These are phyloP conservation scores for Mycena olivaceomarginata DNA, from an alignment of 768 basidiomycete species.

Conservation along the genomic window DNA sequence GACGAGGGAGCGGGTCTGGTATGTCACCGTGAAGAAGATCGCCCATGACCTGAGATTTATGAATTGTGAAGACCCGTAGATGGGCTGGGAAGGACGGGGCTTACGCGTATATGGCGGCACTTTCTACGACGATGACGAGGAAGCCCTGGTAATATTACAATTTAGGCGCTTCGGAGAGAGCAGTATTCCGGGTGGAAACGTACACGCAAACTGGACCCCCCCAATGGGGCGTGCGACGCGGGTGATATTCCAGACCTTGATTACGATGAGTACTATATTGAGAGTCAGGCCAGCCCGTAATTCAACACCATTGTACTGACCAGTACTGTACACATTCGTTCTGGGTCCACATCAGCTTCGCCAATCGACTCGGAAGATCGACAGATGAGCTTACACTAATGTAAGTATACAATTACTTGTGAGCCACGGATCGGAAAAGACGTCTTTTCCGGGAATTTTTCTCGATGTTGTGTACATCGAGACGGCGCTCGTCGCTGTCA, in stretches of 20 bases:
- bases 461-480: conserved; percentile 29
- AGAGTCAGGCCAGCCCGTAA: not conserved
- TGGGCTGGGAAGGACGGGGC: not conserved
- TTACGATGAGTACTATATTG: conserved; percentile 9
- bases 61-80: not conserved
- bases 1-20: conserved; percentile 35
- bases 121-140: conserved; percentile 42
- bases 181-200: not conserved
- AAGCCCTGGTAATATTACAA: conserved; percentile 9
- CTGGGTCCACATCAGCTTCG: not conserved
- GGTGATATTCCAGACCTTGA: conserved; percentile 36
- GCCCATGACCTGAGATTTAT: conserved; percentile 21
- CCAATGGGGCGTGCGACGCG: conserved; percentile 31
- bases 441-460: not conserved
- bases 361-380: not conserved
- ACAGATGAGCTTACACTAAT: conserved; percentile 21
- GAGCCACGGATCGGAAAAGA: conserved; percentile 40
- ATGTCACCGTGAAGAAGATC: conserved; percentile 34
- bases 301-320: not conserved
- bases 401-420: conserved; percentile 38
- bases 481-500: conserved; percentile 33
- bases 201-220: conserved; percentile 34
- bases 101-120: conserved; percentile 40
- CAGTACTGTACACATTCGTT: conserved; percentile 38
- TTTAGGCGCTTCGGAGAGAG: not conserved